Percentiles rank a stretch among this genome's conserved stretches.
Evolutionary conservation across 2,329 filamentous ascomycete species (phyloP).

Genomic region (Xylariaceae sp.): DNA sequence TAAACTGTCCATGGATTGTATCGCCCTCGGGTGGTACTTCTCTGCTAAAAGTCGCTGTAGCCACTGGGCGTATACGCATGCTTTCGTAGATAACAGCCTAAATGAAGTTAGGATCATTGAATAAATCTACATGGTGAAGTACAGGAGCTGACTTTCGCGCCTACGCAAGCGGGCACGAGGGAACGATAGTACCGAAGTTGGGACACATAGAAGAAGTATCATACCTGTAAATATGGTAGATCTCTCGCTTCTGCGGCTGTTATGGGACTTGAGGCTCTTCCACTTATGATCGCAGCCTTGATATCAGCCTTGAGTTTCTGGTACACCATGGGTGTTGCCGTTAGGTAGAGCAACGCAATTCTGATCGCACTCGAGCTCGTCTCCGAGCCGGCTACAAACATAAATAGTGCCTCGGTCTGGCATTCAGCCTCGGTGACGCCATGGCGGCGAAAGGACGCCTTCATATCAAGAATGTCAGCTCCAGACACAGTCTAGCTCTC

Average conservation of each 20-base stretch:
- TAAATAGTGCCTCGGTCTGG: slow-evolving; percentile 39
- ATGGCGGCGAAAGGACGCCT: slow-evolving; percentile 42
- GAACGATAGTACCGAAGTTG: neutral
- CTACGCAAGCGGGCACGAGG: neutral
- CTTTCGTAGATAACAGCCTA: slow-evolving; percentile 47
- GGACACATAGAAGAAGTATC: neutral
- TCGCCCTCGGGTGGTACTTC: slow-evolving; percentile 40
- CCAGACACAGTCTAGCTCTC: neutral
- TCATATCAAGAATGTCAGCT: neutral
- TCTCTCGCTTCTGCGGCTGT: slow-evolving; percentile 39
- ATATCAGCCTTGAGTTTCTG: slow-evolving; percentile 53
- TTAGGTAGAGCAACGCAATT: slow-evolving; percentile 53
- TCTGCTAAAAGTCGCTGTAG: slow-evolving; percentile 36
- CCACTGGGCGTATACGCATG: slow-evolving; percentile 44
- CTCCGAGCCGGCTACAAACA: slow-evolving; percentile 49
- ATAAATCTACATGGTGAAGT: neutral
- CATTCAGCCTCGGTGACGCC: slow-evolving; percentile 40
- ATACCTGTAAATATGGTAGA: slow-evolving; percentile 40
- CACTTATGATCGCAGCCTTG: slow-evolving; percentile 42
- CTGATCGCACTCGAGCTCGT: slow-evolving; percentile 57
- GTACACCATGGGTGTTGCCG: slow-evolving; percentile 52
- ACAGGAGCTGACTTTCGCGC: neutral
- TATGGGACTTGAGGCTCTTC: slow-evolving; percentile 40
- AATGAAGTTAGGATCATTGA: neutral
- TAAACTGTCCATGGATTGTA: slow-evolving; percentile 40